A percentile compares a stretch with the other conserved stretches of the same genome.
Conservation (phyloP, 2,329 filamentous ascomycete species). For the Trichoderma endophyticum region DNA sequence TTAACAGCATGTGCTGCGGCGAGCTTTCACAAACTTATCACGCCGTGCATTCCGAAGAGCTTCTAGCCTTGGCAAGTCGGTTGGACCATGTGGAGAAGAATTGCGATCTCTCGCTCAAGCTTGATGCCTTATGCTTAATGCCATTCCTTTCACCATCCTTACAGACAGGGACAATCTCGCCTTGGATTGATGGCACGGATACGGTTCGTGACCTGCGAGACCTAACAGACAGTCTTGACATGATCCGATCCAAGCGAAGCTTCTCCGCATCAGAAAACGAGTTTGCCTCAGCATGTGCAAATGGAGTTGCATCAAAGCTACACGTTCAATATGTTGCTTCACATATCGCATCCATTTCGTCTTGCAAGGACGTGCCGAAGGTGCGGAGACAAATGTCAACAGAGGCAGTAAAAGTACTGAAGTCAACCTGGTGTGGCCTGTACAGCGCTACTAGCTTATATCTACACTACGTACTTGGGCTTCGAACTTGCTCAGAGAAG, state of each 20-base stretch:
- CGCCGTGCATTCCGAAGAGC: neutral
- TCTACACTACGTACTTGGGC: neutral
- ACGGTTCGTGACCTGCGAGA: neutral
- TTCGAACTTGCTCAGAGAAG: neutral
- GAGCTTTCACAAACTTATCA: neutral
- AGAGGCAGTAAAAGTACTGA: neutral
- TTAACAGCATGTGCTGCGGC: neutral
- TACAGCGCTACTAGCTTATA: neutral
- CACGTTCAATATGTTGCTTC: neutral
- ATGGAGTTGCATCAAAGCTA: neutral
- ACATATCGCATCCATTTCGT: neutral
- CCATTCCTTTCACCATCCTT: neutral
- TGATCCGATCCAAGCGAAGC: neutral
- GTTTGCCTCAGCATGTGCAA: neutral
- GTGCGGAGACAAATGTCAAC: neutral
- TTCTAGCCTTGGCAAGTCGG: neutral
- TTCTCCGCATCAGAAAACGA: neutral
- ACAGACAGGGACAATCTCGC: neutral
- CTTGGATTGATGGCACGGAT: neutral
- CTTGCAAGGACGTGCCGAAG: neutral
- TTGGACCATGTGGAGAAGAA: neutral
- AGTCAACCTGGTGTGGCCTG: neutral
- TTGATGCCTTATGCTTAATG: neutral
- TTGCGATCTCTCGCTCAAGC: neutral
- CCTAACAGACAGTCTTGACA: neutral